Percentiles rank a stretch among this genome's conserved stretches.
phyloP scores from a whole-genome alignment of 1,139 yeast genomes.

The Pichia terricola region DNA sequence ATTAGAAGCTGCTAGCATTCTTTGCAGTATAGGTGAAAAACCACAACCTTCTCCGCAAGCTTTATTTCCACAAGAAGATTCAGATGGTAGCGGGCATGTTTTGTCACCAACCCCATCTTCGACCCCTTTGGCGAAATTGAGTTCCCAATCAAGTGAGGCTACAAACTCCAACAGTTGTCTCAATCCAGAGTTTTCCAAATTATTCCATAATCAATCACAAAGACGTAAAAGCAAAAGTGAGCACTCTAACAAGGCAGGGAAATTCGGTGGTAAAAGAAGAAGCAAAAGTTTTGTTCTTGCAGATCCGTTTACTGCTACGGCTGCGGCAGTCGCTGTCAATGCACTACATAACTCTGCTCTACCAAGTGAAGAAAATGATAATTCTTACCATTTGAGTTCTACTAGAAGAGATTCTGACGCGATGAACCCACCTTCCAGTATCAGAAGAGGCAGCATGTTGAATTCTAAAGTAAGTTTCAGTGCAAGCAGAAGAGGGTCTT shows the following conservation, averaged over 20 bases:
- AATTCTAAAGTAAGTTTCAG: constrained; percentile 12
- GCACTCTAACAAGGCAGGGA: constrained; percentile 6
- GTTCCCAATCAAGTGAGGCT: no score
- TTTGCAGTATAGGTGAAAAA: constrained; percentile 69
- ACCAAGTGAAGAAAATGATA: not conserved
- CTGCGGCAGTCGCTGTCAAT: not conserved
- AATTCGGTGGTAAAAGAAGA: constrained; percentile 11
- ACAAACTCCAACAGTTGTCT: no score
- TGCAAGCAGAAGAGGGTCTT: constrained; percentile 11
- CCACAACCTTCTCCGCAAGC: not conserved
- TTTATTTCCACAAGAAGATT: no score
- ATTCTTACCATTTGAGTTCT: not conserved
- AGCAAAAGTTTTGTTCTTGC: constrained; percentile 7
- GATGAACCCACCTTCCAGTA: constrained; percentile 9
- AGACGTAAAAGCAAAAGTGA: constrained; percentile 11
- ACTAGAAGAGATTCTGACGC: constrained; percentile 11
- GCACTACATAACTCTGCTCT: not conserved
- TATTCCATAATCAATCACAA: not conserved
- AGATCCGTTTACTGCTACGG: not conserved
- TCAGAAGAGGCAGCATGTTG: constrained; percentile 9
- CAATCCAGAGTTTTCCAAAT: no score
- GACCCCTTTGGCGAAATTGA: no score
- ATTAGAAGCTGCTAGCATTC: constrained; percentile 78
- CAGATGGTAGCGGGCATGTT: not conserved
- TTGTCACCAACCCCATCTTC: constrained; percentile 1